A percentile compares a stretch with the other conserved stretches of the same genome.
Evolutionary conservation across 176 grass and related monocot species (phyloP).

Genomic region (Saccharum officinarum): DNA sequence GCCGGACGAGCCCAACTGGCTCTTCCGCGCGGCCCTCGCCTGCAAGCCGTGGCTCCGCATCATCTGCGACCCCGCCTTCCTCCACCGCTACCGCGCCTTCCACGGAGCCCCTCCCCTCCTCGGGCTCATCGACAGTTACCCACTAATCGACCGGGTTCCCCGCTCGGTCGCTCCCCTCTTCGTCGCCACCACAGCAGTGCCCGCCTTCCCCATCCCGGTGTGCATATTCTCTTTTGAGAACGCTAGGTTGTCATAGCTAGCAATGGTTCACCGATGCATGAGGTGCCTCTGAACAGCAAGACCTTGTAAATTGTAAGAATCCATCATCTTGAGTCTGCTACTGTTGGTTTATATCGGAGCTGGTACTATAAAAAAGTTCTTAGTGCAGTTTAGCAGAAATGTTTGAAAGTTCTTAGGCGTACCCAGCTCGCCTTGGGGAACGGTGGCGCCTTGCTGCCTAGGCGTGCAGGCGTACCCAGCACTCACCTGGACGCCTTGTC

Average conservation of each 20-base stretch:
- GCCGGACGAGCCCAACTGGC: too few species aligned
- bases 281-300: not conserved
- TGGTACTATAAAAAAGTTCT: not conserved
- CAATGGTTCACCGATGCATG: not conserved
- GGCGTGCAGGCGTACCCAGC: too few species aligned
- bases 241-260: not conserved
- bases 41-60: too few species aligned
- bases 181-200: not conserved
- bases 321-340: not conserved
- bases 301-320: not conserved
- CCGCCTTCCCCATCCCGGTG: not conserved
- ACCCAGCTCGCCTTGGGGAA: too few species aligned
- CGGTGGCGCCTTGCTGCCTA: too few species aligned
- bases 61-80: too few species aligned
- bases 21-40: too few species aligned
- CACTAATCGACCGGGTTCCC: not conserved
- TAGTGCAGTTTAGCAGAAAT: not conserved
- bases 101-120: too few species aligned
- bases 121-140: not conserved
- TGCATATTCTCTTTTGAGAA: not conserved
- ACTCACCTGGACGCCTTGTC: too few species aligned
- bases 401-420: not conserved
- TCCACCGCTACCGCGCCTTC: too few species aligned
- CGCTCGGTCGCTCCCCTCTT: too few species aligned
- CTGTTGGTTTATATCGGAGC: not conserved